Base-by-base conservation (phyloP, 1,139 yeast species). In the Sugiyamaella castrensis region DNA sequence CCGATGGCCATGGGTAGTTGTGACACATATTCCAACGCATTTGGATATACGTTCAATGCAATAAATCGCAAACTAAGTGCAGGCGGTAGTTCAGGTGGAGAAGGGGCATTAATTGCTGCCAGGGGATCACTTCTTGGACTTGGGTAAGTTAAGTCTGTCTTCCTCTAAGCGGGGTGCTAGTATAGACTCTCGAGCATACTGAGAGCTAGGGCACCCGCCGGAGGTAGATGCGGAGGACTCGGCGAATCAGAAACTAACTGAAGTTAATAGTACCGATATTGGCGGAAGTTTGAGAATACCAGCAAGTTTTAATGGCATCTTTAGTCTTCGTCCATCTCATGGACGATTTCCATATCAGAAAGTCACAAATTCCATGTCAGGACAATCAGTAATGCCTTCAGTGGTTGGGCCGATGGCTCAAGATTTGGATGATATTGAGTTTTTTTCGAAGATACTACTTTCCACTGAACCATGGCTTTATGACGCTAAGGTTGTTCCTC, bases 51-150 rank as follows among this genome's bases (percentile, higher is more conserved):
- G 0, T 47, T 55, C 29, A 80, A 79, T 57, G 71, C 81, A 1
- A 59, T 66, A 48, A 77, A 80, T 57, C 66, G 70, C 24, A 57
- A 58, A 1, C 65, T 79, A 31, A 66, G 79, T 2, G 61, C 75
- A 13, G 85, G 85, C 31, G 86, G 86, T 0, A 75, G 81, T 4
- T 74, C 81, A 9, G 84, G 84, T 8, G 86, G 86, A 39, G 86
- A 80, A 60, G 84, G 80, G 9, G 75, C 84, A 0, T 60, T 80
- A 11, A 61, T 79, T 26, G 81, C 75, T 1, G 62, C 75, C 26
- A 69, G 70, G 39, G 82, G 77, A 7, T 69, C 81, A 0, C 61
- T 71, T 8, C 55, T 79, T 31, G 85, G 84, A 0, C 63, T 80
- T 35, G 84, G 84, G 9, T 77, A 31, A n/a, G 34, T 31, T 31